Evolutionary conservation across 148 eudicot genomes (phyloP).

Genomic region (Cornus suecica): DNA sequence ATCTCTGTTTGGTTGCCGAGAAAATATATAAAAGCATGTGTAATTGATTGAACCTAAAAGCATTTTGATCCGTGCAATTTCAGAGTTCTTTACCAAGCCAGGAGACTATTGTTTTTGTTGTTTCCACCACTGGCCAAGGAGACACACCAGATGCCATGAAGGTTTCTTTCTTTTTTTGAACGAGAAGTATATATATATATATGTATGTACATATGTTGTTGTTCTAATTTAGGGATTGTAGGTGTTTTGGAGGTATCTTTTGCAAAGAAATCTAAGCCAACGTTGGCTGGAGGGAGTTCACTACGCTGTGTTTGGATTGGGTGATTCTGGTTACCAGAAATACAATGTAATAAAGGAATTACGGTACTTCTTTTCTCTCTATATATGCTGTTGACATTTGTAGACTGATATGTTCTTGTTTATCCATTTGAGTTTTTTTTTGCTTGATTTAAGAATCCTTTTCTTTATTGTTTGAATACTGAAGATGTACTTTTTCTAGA

Average conservation of each 20-base stretch:
- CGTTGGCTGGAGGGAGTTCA: constrained; percentile 70
- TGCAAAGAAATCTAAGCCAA: constrained; percentile 60
- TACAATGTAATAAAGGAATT: constrained; percentile 76
- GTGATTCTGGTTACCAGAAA: constrained; percentile 96
- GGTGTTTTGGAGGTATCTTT: constrained; percentile 85
- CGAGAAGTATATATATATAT: no score
- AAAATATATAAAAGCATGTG: not conserved
- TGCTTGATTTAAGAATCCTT: not conserved
- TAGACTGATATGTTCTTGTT: constrained; percentile 2
- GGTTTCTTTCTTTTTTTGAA: constrained; percentile 39
- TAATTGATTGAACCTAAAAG: not conserved
- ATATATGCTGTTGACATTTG: constrained; percentile 12
- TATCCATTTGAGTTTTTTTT: no score
- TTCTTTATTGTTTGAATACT: not conserved
- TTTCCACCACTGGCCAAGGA: constrained; percentile 95
- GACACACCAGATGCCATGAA: constrained; percentile 88
- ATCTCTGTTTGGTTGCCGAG: not conserved
- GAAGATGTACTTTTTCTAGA: not conserved
- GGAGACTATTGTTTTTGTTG: constrained; percentile 68
- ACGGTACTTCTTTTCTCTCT: constrained; percentile 52
- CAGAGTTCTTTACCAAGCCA: constrained; percentile 54
- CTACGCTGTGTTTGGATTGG: constrained; percentile 96
- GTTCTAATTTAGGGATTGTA: constrained; percentile 25
- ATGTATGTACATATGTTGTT: constrained; percentile 6
- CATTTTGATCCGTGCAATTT: constrained; percentile 4